Evolutionary conservation across 169 alveolate genomes (phyloP).

Genomic region (Plasmodium relictum): DNA sequence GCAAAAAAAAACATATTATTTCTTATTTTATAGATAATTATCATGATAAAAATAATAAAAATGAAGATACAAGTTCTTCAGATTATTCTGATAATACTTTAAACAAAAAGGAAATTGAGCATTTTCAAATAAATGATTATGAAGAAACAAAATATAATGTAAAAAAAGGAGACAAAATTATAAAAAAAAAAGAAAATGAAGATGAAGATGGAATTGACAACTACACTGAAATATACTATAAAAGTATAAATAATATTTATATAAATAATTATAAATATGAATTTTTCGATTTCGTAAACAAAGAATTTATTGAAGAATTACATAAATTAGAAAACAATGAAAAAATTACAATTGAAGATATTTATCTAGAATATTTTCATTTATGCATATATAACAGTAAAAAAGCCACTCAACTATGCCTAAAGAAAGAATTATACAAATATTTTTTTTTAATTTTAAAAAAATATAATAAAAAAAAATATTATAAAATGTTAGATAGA

Average conservation of each 20-base stretch:
- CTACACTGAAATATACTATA: not conserved
- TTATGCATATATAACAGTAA: conserved; percentile 65
- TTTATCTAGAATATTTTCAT: conserved; percentile 48
- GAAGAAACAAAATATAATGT: not conserved
- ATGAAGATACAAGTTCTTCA: not conserved
- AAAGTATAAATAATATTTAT: conserved; percentile 3
- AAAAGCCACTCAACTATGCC: conserved; percentile 43
- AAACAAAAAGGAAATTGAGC: not conserved
- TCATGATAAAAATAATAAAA: not conserved
- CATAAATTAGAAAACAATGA: conserved; percentile 22
- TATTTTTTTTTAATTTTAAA: conserved; percentile 58
- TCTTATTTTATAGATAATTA: conserved; percentile 10
- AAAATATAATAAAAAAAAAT: conserved; percentile 57
- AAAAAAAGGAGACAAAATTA: not conserved
- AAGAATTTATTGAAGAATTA: conserved; percentile 27
- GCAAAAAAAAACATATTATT: not conserved
- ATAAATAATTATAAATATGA: conserved; percentile 34
- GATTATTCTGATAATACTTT: not conserved
- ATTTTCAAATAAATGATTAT: conserved; percentile 6
- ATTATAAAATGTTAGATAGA: conserved; percentile 40
- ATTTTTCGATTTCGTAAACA: conserved; percentile 26
- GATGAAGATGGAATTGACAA: not conserved
- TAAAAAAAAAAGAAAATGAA: not conserved
- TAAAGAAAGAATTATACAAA: conserved; percentile 36
- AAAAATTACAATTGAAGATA: conserved; percentile 49